phyloP scores from a whole-genome alignment of 331 rosid genomes.

The Dryas integrifolia region DNA sequence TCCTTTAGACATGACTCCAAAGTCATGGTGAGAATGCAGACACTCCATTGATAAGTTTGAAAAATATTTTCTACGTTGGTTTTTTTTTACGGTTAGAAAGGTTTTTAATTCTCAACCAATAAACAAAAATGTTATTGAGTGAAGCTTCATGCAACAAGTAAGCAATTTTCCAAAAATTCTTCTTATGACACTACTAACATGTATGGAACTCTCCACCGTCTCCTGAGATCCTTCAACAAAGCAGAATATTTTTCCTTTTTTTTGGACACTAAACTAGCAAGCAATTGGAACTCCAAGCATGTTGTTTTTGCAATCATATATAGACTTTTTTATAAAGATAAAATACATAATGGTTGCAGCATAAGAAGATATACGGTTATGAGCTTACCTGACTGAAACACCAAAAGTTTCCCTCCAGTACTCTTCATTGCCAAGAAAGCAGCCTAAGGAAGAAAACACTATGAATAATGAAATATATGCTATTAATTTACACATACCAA shows the following conservation, averaged over 20 bases:
- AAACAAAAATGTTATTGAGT: not conserved
- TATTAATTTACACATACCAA: conserved; percentile 1
- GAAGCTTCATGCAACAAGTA: not conserved
- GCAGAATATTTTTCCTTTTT: not conserved
- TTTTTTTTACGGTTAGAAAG: not conserved
- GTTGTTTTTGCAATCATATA: not conserved
- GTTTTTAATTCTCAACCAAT: not conserved
- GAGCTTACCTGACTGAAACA: conserved; percentile 92
- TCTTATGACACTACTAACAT: not conserved
- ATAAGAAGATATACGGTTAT: conserved; percentile 9
- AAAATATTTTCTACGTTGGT: not conserved
- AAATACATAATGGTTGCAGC: not conserved
- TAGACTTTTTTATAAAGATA: not conserved
- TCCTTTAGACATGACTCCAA: not conserved
- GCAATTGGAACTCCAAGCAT: not conserved
- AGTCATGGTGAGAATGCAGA: conserved; percentile 1
- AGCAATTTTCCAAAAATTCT: not conserved
- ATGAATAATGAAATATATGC: conserved; percentile 8
- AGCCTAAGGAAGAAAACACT: conserved; percentile 46
- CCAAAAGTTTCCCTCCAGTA: conserved; percentile 89
- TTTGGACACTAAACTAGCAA: not conserved
- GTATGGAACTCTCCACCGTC: not conserved
- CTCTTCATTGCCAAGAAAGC: conserved; percentile 95
- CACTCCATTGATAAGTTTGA: not conserved
- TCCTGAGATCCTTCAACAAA: not conserved